phyloP scores from a whole-genome alignment of 73 alveolate species.

The Paramecium sexaurelia region DNA sequence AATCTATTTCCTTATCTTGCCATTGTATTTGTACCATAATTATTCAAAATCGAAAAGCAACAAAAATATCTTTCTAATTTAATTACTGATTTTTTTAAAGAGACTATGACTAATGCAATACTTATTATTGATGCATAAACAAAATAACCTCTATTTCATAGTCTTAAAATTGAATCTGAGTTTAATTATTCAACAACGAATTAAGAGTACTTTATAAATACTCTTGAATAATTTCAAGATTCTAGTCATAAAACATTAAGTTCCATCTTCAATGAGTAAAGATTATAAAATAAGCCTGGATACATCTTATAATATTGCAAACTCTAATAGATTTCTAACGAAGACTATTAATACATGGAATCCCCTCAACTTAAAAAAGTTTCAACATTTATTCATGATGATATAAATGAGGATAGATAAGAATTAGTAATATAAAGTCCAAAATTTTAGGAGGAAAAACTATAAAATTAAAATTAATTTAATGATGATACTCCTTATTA shows the following conservation, averaged over 20 bases:
- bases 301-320: neutral
- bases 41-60: neutral
- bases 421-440: neutral
- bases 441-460: neutral
- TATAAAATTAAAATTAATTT: neutral
- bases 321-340: neutral
- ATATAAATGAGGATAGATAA: neutral
- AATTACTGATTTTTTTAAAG: constrained; percentile 9
- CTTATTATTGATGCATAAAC: neutral
- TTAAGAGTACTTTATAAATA: neutral
- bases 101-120: neutral
- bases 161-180: neutral
- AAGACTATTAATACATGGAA: neutral
- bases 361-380: neutral
- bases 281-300: neutral
- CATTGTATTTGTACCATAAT: neutral
- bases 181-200: neutral
- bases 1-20: neutral
- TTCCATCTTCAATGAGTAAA: neutral
- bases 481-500: constrained; percentile 23
- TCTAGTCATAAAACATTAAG: neutral
- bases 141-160: neutral
- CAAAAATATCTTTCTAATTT: neutral
- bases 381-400: neutral
- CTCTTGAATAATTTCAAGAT: neutral